phyloP scores from a whole-genome alignment of 2,329 filamentous ascomycete genomes.

The Colletotrichum truncatum region DNA sequence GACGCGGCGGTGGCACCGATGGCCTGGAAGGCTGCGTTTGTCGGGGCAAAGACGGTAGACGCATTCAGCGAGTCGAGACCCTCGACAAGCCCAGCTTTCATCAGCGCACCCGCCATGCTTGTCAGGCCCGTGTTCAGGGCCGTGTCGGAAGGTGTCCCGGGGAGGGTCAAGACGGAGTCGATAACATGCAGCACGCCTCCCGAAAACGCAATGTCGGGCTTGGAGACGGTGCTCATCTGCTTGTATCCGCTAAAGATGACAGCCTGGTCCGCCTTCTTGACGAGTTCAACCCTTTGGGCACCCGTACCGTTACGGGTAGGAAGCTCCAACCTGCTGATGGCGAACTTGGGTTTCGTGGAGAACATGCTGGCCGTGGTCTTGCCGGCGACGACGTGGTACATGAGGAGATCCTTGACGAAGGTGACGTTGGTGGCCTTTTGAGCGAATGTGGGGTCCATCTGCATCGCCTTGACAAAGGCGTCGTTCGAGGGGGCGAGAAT shows the following conservation, averaged over 20 bases:
- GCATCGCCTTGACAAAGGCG: constrained; percentile 54
- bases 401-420: constrained; percentile 58
- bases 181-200: constrained; percentile 62
- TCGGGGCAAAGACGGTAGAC: constrained; percentile 70
- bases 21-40: constrained; percentile 65
- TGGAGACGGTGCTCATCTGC: constrained; percentile 45
- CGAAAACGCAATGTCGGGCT: constrained; percentile 54
- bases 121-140: constrained; percentile 61
- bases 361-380: constrained; percentile 48
- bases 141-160: constrained; percentile 49
- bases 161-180: constrained; percentile 60
- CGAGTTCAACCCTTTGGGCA: constrained; percentile 55
- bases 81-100: constrained; percentile 51
- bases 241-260: constrained; percentile 46
- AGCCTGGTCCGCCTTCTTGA: constrained; percentile 52
- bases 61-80: constrained; percentile 42
- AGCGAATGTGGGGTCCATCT: constrained; percentile 41
- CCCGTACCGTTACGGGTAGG: constrained; percentile 58
- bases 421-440: constrained; percentile 45
- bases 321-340: constrained; percentile 40
- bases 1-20: constrained; percentile 61
- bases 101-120: constrained; percentile 41
- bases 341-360: constrained; percentile 39
- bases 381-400: constrained; percentile 69
- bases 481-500: constrained; percentile 67